A percentile compares a stretch with the other conserved stretches of the same genome.
Conservation (phyloP, 208 protist genomes). For the Trypanosoma theileri region DNA sequence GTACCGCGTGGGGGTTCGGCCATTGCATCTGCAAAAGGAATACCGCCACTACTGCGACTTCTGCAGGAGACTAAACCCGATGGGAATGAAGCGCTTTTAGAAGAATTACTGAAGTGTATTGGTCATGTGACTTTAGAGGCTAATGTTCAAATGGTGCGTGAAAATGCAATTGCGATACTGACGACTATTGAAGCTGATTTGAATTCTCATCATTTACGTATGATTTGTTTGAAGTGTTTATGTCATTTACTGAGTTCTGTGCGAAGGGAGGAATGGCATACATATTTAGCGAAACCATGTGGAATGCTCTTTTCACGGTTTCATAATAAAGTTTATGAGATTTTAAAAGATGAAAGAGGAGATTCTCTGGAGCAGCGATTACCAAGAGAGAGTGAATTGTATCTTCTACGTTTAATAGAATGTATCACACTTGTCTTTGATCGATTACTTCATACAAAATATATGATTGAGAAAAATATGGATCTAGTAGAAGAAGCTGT, state of each 20-base stretch:
- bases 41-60: conserved; percentile 20
- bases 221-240: conserved; percentile 51
- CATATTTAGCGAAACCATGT: conserved; percentile 23
- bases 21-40: conserved; percentile 30
- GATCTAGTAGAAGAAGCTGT: conserved; percentile 18
- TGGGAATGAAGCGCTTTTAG: conserved; percentile 20
- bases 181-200: conserved; percentile 42
- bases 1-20: conserved; percentile 51
- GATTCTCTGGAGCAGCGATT: neutral
- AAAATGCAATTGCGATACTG: conserved; percentile 28
- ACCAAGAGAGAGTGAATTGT: conserved; percentile 24
- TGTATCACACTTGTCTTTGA: conserved; percentile 27
- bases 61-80: conserved; percentile 10
- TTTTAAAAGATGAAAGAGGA: conserved; percentile 3
- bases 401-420: conserved; percentile 26
- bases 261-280: conserved; percentile 27
- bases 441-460: conserved; percentile 5
- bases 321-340: neutral
- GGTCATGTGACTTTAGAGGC: conserved; percentile 39
- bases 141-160: conserved; percentile 32
- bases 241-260: conserved; percentile 37
- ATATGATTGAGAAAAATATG: conserved; percentile 10
- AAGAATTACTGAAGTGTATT: conserved; percentile 76
- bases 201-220: conserved; percentile 41
- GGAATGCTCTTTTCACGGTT: conserved; percentile 11